Conservation (phyloP, 2,329 filamentous ascomycete genomes). For the Neodidymelliopsis sp. region DNA sequence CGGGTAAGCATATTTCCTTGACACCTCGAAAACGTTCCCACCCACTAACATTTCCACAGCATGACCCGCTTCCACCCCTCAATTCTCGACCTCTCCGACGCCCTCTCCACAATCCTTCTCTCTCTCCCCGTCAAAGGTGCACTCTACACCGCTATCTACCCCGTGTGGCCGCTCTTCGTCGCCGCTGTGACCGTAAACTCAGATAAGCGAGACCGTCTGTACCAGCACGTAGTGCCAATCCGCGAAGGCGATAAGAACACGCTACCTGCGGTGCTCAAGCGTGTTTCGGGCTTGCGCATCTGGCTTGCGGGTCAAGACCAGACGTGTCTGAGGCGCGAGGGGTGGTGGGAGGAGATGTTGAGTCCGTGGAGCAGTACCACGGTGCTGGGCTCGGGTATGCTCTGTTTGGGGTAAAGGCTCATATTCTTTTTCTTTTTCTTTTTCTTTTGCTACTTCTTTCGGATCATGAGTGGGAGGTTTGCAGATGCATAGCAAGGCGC, state of each 20-base stretch:
- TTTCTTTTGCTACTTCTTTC: too few relatives aligned
- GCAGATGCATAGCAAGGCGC: too few relatives aligned
- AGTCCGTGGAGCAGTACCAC: conserved; percentile 37
- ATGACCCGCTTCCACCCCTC: conserved; percentile 42
- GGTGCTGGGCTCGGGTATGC: conserved; percentile 18
- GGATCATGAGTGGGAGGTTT: too few relatives aligned
- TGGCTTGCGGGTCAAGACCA: conserved; percentile 44
- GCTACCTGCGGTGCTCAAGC: conserved; percentile 39
- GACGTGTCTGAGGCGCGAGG: conserved; percentile 25
- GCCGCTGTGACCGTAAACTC: conserved; percentile 42
- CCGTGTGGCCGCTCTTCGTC: conserved; percentile 45
- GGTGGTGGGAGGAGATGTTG: conserved; percentile 48
- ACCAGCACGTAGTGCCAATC: conserved; percentile 41
- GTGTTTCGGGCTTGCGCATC: conserved; percentile 38
- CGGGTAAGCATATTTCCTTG: conserved; percentile 26
- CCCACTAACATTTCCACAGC: conserved; percentile 21
- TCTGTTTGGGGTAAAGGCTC: conserved; percentile 25
- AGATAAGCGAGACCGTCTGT: conserved; percentile 42
- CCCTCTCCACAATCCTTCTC: conserved; percentile 32
- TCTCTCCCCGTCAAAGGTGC: conserved; percentile 42
- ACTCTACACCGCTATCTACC: conserved; percentile 44
- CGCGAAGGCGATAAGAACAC: conserved; percentile 45
- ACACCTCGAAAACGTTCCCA: background rate
- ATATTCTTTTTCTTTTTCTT: background rate
- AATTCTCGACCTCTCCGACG: conserved; percentile 38